Base-by-base conservation (phyloP, 176 grass and related monocot genomes). In the Miscanthus lutarioriparius region DNA sequence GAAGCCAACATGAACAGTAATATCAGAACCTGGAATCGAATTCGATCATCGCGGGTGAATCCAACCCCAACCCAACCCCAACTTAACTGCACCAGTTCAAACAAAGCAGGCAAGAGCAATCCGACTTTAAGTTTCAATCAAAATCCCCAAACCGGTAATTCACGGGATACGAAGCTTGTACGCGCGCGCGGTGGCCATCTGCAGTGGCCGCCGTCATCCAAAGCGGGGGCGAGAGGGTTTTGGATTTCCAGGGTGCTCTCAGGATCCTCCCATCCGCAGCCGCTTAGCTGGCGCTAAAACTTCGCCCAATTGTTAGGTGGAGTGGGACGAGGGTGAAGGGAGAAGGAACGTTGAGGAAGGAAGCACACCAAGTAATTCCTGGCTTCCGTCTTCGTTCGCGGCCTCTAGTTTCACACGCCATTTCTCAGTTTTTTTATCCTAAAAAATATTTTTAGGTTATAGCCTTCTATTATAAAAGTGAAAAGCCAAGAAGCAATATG, bases 161-260 rank as follows among this genome's bases (percentile, higher is more conserved):
- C 35, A 64, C 45, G 2, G 90, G 95, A 97, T 97, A 97, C 95
- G 95, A 49, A 97, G 90, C 84, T 97, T 97, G 85, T 89, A 97
- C 14, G 95, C 88, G 53, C 92, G 92, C 78, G 89, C 94, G 90
- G 87, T 91, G 72, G 80, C 83, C 92, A 92, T 92, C 86, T 69
- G 74, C 45, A 83, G 79, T 28, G 48, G 58, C 67, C 19, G 35
- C 48, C 75, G 69, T 40, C 83, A 72, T 59, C 58, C 76, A 74
- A 47, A 75, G 80, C 40, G 40, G 30, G 30, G 10, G 30, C 63
- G 16, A 66, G 35, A 56, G 45, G 33, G 49, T 74, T 84, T 74
- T 27, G 26, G 63, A 64, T 32, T 71, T n/a, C 17, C 77, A 10
- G 17, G 20, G 35, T 22, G 17, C 45, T 37, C 36, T 68, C 41